A percentile compares a stretch with the other conserved stretches of the same genome.
These are phyloP conservation scores for Microsporum canis DNA, from an alignment of 2,329 filamentous ascomycete genomes.

Conservation along the genomic window DNA sequence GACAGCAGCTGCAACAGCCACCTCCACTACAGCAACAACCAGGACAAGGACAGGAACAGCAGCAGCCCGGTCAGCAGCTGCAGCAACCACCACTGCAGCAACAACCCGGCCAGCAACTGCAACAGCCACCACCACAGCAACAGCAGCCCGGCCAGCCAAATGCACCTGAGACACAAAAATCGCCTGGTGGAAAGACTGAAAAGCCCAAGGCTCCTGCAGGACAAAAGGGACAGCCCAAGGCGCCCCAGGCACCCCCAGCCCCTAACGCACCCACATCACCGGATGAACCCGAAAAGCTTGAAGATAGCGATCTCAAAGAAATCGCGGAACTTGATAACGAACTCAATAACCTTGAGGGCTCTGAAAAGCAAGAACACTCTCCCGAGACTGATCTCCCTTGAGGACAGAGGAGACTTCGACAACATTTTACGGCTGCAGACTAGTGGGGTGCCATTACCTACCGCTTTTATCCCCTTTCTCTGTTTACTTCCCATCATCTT, in stretches of 20 bases:
- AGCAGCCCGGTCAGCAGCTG: not conserved
- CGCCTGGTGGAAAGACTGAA: not conserved
- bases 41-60: not conserved
- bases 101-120: not conserved
- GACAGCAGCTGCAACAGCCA: not conserved
- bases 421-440: not conserved
- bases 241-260: not conserved
- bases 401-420: not conserved
- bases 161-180: not conserved
- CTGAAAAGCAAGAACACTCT: not conserved
- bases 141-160: not conserved
- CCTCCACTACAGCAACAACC: not conserved
- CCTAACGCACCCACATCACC: not conserved
- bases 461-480: not conserved
- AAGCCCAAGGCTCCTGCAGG: not conserved
- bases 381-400: not conserved
- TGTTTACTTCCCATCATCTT: not conserved
- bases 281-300: not conserved
- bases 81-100: not conserved
- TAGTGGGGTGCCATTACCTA: not conserved
- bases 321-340: not conserved
- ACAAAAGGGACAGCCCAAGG: not conserved
- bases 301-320: slow-evolving; percentile 1
- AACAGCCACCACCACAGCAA: not conserved
- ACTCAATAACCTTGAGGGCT: not conserved